Conservation (phyloP, 345 rosid genomes). For the Eucalyptus erythrocorys region DNA sequence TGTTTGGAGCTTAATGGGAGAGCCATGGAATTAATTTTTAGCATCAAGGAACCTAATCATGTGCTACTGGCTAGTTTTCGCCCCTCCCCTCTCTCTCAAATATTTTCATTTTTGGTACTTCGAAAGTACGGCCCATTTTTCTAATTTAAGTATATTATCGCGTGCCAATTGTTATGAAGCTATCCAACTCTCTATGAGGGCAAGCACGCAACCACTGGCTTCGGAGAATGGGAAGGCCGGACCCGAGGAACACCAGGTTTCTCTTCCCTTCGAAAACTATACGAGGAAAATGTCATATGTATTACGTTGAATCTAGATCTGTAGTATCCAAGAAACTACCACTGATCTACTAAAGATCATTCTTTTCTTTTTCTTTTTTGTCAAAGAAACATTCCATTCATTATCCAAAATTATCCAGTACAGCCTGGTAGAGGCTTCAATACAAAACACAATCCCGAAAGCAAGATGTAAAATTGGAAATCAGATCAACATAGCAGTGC, state of each 20-base stretch:
- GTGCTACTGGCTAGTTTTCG: background rate
- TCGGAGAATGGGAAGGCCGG: background rate
- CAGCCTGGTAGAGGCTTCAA: background rate
- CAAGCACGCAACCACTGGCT: rapidly evolving
- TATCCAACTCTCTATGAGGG: background rate
- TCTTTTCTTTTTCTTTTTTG: background rate
- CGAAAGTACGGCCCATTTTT: background rate
- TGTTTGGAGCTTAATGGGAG: background rate
- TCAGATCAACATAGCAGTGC: background rate
- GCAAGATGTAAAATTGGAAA: background rate
- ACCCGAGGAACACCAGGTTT: background rate
- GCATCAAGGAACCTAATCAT: background rate
- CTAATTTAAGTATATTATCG: background rate
- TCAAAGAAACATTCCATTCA: background rate
- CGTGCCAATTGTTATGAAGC: background rate
- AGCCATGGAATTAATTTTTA: background rate
- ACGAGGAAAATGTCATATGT: background rate
- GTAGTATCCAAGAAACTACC: background rate
- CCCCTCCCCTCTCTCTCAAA: background rate
- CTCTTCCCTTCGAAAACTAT: background rate
- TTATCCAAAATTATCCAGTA: background rate
- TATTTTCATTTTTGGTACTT: background rate
- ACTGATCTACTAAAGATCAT: background rate
- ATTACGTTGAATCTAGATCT: background rate
- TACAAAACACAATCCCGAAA: background rate